A percentile compares a stretch with the other conserved stretches of the same genome.
These are phyloP conservation scores for Lipomyces yamadae DNA, from an alignment of 805 yeast genomes.

Conservation along the genomic window DNA sequence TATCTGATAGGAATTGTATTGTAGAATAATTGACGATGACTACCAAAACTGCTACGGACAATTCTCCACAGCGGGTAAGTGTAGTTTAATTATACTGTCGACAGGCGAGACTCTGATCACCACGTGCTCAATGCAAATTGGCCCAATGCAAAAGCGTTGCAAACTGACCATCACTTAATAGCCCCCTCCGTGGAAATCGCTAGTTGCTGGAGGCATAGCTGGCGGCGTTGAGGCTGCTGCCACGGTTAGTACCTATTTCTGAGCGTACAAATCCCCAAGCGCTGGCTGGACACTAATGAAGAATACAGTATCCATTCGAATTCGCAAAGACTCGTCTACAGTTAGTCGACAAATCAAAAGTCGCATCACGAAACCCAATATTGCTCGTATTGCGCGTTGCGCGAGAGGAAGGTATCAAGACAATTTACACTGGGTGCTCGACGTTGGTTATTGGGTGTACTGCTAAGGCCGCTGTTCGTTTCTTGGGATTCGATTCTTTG, in stretches of 20 bases:
- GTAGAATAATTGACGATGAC: not conserved
- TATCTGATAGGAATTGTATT: not conserved
- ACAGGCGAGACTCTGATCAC: not conserved
- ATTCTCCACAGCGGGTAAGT: not conserved
- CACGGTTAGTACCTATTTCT: constrained; percentile 51
- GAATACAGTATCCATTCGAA: constrained; percentile 78
- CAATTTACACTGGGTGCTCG: constrained; percentile 94
- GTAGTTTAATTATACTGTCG: not conserved
- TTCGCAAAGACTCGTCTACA: constrained; percentile 95
- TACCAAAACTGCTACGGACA: not conserved
- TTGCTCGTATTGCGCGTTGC: constrained; percentile 76
- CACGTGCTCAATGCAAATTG: not conserved
- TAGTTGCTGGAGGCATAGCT: constrained; percentile 55
- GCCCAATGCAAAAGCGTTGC: not conserved
- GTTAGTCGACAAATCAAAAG: constrained; percentile 49
- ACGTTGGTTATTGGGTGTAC: constrained; percentile 96
- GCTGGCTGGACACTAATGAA: not conserved
- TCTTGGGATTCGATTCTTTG: constrained; percentile 88
- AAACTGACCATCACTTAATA: not conserved
- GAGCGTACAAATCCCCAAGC: not conserved
- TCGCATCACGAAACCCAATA: constrained; percentile 68
- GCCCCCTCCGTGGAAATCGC: constrained; percentile 46
- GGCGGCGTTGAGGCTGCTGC: constrained; percentile 73
- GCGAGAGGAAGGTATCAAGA: constrained; percentile 72
- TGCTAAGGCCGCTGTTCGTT: constrained; percentile 93